Conservation (phyloP, 768 basidiomycete genomes). For the Collybia sordida region DNA sequence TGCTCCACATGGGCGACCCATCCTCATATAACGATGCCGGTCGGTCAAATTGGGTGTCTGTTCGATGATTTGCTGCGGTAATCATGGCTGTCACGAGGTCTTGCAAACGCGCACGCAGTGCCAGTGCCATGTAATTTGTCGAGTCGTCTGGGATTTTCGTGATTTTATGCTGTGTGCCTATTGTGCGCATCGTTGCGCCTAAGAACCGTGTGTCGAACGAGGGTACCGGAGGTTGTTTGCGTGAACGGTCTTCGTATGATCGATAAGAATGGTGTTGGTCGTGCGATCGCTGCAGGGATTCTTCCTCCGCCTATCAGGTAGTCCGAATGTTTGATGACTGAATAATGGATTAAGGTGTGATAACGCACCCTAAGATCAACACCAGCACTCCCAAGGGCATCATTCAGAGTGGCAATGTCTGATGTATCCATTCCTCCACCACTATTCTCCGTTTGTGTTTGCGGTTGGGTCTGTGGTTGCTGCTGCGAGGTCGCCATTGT, state of each 20-base stretch:
- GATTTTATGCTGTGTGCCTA: slow-evolving; percentile 71
- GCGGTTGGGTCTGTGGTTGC: slow-evolving; percentile 16
- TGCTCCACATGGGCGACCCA: slow-evolving; percentile 79
- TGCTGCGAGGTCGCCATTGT: not conserved
- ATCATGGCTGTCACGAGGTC: slow-evolving; percentile 70
- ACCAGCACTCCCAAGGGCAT: slow-evolving; percentile 83
- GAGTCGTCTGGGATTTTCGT: slow-evolving; percentile 65
- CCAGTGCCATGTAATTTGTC: slow-evolving; percentile 76
- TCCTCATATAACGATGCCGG: slow-evolving; percentile 66
- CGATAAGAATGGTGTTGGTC: slow-evolving; percentile 64
- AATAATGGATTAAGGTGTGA: not conserved
- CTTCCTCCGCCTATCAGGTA: slow-evolving; percentile 74
- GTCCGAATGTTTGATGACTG: slow-evolving; percentile 1
- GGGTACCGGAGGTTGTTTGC: slow-evolving; percentile 70
- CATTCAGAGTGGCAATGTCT: slow-evolving; percentile 78
- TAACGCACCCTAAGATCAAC: slow-evolving; percentile 74
- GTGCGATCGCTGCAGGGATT: slow-evolving; percentile 66
- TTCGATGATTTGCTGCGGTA: slow-evolving; percentile 65
- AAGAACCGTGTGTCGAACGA: slow-evolving; percentile 69
- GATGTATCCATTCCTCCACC: slow-evolving; percentile 51
- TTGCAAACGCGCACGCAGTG: slow-evolving; percentile 72
- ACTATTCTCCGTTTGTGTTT: slow-evolving; percentile 16
- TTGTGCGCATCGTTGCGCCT: slow-evolving; percentile 63
- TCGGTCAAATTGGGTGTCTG: slow-evolving; percentile 67
- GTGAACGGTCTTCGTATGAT: slow-evolving; percentile 73